Evolutionary conservation across 164 flowering plant species (phyloP).

Genomic region (Amborella trichopoda): DNA sequence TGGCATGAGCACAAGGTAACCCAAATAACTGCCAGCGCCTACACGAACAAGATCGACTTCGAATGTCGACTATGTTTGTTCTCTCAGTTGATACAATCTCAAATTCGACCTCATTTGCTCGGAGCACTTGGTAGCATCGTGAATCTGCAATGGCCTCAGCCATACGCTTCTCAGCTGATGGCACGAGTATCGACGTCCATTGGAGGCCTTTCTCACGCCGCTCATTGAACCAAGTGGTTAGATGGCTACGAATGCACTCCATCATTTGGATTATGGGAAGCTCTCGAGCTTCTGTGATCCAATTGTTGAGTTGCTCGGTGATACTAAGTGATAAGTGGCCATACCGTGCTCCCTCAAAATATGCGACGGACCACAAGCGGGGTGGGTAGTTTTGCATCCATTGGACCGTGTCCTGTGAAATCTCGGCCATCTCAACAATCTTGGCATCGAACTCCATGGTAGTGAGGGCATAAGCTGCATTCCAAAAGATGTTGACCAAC

Average conservation of each 20-base stretch:
- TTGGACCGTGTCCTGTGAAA: conserved; percentile 59
- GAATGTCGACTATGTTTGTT: conserved; percentile 51
- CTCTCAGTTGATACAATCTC: conserved; percentile 89
- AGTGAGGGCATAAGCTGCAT: conserved; percentile 91
- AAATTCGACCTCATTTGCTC: conserved; percentile 58
- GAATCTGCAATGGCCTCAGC: conserved; percentile 49
- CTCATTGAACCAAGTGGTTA: conserved; percentile 34
- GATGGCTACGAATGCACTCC: conserved; percentile 44
- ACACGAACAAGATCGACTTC: conserved; percentile 61
- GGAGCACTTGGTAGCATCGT: conserved; percentile 48
- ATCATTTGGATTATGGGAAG: conserved; percentile 52
- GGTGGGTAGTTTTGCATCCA: conserved; percentile 83
- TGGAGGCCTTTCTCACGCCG: conserved; percentile 30
- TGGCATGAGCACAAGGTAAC: conserved; percentile 95
- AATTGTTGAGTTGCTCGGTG: conserved; percentile 40
- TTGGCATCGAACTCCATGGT: conserved; percentile 72
- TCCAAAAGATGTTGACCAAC: conserved; percentile 85
- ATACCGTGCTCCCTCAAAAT: conserved; percentile 89
- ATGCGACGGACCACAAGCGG: conserved; percentile 88
- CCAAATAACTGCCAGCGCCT: conserved; percentile 94
- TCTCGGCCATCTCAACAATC: conserved; percentile 73
- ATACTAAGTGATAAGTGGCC: conserved; percentile 78
- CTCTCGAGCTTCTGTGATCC: conserved; percentile 54
- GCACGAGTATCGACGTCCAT: conserved; percentile 37
- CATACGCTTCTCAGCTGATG: conserved; percentile 45